phyloP scores from a whole-genome alignment of 2,329 filamentous ascomycete genomes.

The Penicillium sp. region DNA sequence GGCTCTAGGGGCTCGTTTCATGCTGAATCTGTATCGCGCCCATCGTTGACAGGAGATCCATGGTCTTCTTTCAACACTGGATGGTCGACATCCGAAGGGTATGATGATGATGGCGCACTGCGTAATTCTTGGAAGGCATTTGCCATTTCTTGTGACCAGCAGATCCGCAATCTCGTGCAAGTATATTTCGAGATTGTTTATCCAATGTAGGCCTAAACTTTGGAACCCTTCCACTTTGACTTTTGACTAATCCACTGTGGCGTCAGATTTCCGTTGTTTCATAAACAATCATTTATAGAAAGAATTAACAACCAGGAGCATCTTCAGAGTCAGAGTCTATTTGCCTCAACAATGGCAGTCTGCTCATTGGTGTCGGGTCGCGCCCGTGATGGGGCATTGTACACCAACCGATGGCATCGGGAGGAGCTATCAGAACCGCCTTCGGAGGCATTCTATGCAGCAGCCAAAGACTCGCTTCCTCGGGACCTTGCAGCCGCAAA shows the following conservation, averaged over 20 bases:
- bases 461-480: conserved; percentile 43
- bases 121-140: conserved; percentile 45
- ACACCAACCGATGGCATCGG: conserved; percentile 35
- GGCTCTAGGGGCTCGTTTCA: conserved; percentile 18
- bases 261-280: conserved; percentile 51
- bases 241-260: not conserved
- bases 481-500: conserved; percentile 36
- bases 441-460: conserved; percentile 48
- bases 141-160: conserved; percentile 38
- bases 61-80: conserved; percentile 20
- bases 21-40: conserved; percentile 13
- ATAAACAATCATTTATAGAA: conserved; percentile 46
- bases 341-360: conserved; percentile 54
- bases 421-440: conserved; percentile 32
- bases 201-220: conserved; percentile 41
- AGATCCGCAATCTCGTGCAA: conserved; percentile 47
- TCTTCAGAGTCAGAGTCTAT: conserved; percentile 45
- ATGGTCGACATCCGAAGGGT: conserved; percentile 17
- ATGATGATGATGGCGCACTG: conserved; percentile 25
- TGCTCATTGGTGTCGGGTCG: conserved; percentile 53
- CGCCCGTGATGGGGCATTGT: conserved; percentile 52
- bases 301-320: conserved; percentile 48
- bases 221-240: not conserved
- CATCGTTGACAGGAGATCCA: conserved; percentile 18
- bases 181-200: conserved; percentile 58